phyloP scores from a whole-genome alignment of 1,139 yeast genomes.

The Lodderomyces pseudojiufengensis region DNA sequence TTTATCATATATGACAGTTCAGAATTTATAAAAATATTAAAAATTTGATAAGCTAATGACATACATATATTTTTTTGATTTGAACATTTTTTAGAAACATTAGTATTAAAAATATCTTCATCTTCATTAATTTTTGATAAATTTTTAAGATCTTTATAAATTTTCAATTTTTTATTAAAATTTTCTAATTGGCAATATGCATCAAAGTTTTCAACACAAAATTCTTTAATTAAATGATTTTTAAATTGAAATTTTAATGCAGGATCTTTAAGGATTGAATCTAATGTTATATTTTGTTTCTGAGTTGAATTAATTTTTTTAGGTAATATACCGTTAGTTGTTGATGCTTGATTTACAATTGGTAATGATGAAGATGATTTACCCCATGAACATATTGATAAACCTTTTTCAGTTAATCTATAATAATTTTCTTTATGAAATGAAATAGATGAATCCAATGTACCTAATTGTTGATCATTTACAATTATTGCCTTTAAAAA shows the following conservation, averaged over 20 bases:
- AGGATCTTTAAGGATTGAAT: constrained; percentile 64
- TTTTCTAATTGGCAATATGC: constrained; percentile 60
- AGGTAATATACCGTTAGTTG: too few relatives aligned
- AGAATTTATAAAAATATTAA: constrained; percentile 60
- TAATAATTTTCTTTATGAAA: constrained; percentile 1
- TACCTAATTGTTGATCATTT: too few relatives aligned
- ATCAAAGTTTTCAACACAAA: constrained; percentile 73
- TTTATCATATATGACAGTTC: constrained; percentile 74
- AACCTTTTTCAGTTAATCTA: constrained; percentile 10
- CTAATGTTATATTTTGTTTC: constrained; percentile 23
- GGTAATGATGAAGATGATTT: too few relatives aligned
- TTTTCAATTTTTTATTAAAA: constrained; percentile 24
- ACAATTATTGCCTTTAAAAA: constrained; percentile 32
- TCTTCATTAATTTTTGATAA: constrained; percentile 2
- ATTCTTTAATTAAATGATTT: constrained; percentile 57
- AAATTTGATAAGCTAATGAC: constrained; percentile 59
- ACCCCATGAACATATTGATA: constrained; percentile 12
- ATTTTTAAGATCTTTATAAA: constrained; percentile 14
- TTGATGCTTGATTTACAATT: too few relatives aligned
- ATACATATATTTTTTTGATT: constrained; percentile 20
- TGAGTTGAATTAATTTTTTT: background rate
- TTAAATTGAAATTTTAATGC: constrained; percentile 71
- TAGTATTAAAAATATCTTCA: constrained; percentile 4
- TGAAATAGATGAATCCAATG: too few relatives aligned
- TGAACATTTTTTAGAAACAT: constrained; percentile 19